Evolutionary conservation across 805 yeast species (phyloP), one percentile per base, ranked within the genome.

Genomic region (Monosporozyma yasuniensis): DNA sequence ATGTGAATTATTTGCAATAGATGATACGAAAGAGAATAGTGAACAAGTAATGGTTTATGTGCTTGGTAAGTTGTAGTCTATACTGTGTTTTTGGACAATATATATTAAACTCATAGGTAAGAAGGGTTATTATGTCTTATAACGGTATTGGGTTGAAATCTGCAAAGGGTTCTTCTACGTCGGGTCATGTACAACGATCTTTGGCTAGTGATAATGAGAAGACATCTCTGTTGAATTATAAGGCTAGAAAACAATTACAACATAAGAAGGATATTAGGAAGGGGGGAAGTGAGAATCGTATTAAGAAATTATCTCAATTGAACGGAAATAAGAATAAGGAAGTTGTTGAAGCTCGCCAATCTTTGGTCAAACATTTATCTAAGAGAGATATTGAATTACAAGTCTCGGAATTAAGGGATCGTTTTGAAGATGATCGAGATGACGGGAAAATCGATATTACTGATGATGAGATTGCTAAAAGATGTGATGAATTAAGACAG

Each of bases 121-220:
- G n/a, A n/a, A n/a, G n/a, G n/a, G n/a, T n/a, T n/a, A n/a, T n/a
- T n/a, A 39, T 39, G 42, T 39, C 42, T 39, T 39, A 39, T 11
- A 39, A 39, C 25, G 42, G 65, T 6, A 55, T 65, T 8, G 69
- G 69, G 3, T 47, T 65, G 42, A 55, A 57, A 22, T 57, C 61
- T 42, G 68, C 69, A 3, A 65, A 65, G 50, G 69, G 69, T 1
- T 61, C 67, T 2, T 54, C 66, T 14, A 65, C 69, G 1, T 64
- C 68, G 2, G 69, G 69, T 5, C 65, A 63, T 43, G 51, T 65
- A 2, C 68, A 64, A 50, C 50, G 56, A 42, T 64, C 69, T 6
- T 48, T 64, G 21, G 66, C 65, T 1, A 38, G 53, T 14, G 55
- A 52, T 30, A 39, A 47, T 12, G 50, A 47, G 7, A 32, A 44